Evolutionary conservation across 2,329 filamentous ascomycete species (phyloP).

Genomic region (Talaromyces sp.): DNA sequence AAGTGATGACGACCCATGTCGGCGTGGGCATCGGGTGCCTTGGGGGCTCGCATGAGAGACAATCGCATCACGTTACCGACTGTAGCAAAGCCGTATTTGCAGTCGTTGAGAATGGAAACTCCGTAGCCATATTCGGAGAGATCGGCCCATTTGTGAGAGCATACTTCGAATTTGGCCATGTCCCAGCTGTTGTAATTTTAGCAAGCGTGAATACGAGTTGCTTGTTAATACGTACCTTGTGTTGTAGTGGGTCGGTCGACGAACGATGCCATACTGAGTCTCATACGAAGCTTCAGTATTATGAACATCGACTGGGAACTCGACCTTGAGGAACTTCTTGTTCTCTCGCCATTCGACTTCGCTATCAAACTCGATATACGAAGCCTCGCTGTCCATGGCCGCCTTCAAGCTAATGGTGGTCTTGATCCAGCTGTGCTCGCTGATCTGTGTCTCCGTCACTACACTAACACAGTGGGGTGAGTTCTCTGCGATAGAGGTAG

Average conservation of each 20-base stretch:
- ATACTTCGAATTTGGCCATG: slow-evolving; percentile 97
- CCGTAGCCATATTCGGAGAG: slow-evolving; percentile 83
- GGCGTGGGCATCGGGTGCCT: slow-evolving; percentile 87
- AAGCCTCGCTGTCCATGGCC: slow-evolving; percentile 60
- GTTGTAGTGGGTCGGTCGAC: slow-evolving; percentile 94
- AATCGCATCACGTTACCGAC: slow-evolving; percentile 85
- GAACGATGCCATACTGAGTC: slow-evolving; percentile 85
- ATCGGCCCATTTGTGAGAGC: slow-evolving; percentile 91
- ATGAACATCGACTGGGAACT: slow-evolving; percentile 87
- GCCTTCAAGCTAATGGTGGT: slow-evolving; percentile 79
- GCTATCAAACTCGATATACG: slow-evolving; percentile 71
- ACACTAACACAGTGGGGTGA: slow-evolving; percentile 75
- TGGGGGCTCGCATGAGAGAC: slow-evolving; percentile 78
- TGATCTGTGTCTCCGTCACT: slow-evolving; percentile 80
- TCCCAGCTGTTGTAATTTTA: slow-evolving; percentile 61
- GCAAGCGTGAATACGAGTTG: not conserved
- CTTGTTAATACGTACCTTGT: slow-evolving; percentile 57
- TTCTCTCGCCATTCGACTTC: slow-evolving; percentile 97
- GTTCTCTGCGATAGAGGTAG: slow-evolving; percentile 67
- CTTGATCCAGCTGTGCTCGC: slow-evolving; percentile 77
- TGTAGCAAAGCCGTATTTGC: slow-evolving; percentile 93
- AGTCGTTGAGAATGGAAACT: slow-evolving; percentile 89
- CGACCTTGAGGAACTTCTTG: slow-evolving; percentile 98
- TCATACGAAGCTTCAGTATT: slow-evolving; percentile 95
- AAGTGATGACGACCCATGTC: slow-evolving; percentile 90